Percentiles rank a stretch among this genome's conserved stretches.
Evolutionary conservation across 495 filamentous ascomycete species (phyloP).

Genomic region (Xanthoparmelia taractica): DNA sequence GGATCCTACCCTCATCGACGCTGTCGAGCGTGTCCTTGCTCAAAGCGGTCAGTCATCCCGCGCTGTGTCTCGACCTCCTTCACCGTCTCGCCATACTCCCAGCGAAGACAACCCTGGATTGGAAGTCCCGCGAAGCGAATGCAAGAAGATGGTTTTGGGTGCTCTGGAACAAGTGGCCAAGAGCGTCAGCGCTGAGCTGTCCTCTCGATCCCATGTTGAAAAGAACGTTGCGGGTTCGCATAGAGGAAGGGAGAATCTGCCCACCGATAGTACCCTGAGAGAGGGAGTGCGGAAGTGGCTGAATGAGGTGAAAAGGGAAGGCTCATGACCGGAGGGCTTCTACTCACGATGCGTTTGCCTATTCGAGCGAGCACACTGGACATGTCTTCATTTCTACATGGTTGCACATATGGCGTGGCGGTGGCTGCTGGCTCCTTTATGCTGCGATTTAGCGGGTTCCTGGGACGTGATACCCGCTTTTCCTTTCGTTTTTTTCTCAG

Average conservation of each 20-base stretch:
- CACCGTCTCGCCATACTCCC: slow-evolving; percentile 34
- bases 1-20: slow-evolving; percentile 66
- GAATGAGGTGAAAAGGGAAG: slow-evolving; percentile 35
- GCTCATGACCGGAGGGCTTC: not conserved
- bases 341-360: not conserved
- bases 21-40: slow-evolving; percentile 66
- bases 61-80: slow-evolving; percentile 37
- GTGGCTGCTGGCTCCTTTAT: not conserved
- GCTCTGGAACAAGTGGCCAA: slow-evolving; percentile 60
- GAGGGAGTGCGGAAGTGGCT: slow-evolving; percentile 62
- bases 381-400: not conserved
- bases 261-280: slow-evolving; percentile 50
- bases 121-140: slow-evolving; percentile 40
- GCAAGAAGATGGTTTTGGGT: slow-evolving; percentile 52
- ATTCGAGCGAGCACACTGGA: not conserved
- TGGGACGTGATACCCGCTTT: slow-evolving; percentile 5
- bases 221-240: slow-evolving; percentile 32
- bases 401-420: not conserved
- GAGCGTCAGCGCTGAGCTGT: slow-evolving; percentile 50
- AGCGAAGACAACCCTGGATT: slow-evolving; percentile 13
- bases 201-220: slow-evolving; percentile 27
- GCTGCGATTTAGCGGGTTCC: slow-evolving; percentile 11
- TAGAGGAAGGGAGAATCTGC: slow-evolving; percentile 24
- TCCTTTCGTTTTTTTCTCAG: not conserved
- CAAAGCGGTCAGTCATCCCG: slow-evolving; percentile 46